A percentile compares a stretch with the other conserved stretches of the same genome.
Conservation (phyloP, 2,329 filamentous ascomycete species). For the Zalaria obscura region DNA sequence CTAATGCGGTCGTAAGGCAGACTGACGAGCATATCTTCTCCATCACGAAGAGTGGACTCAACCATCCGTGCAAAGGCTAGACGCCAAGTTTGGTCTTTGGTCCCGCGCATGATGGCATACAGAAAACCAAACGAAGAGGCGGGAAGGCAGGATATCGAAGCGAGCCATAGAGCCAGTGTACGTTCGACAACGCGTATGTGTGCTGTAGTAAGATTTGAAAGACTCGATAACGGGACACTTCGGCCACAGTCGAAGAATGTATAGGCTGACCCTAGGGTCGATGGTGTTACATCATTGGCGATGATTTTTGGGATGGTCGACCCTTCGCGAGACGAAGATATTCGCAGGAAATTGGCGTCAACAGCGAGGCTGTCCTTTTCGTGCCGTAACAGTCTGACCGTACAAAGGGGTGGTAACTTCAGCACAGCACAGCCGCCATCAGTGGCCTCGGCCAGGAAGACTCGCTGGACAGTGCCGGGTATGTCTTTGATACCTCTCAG, state of each 20-base stretch:
- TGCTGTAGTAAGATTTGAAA: constrained; percentile 14
- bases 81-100: constrained; percentile 36
- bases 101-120: constrained; percentile 29
- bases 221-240: too few relatives aligned
- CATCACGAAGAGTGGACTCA: constrained; percentile 40
- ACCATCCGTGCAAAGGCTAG: constrained; percentile 38
- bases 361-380: constrained; percentile 26
- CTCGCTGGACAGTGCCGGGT: constrained; percentile 21
- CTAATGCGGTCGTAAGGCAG: constrained; percentile 42
- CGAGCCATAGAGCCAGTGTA: constrained; percentile 24
- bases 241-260: too few relatives aligned
- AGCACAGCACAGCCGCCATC: constrained; percentile 26
- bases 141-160: constrained; percentile 13
- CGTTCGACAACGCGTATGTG: constrained; percentile 8
- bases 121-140: neutral
- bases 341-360: constrained; percentile 22
- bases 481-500: constrained; percentile 13
- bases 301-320: too few relatives aligned
- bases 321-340: neutral
- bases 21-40: constrained; percentile 43
- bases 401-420: constrained; percentile 24
- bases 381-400: constrained; percentile 25
- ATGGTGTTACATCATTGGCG: too few relatives aligned
- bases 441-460: constrained; percentile 24
- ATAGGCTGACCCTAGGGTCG: too few relatives aligned